phyloP scores from a whole-genome alignment of 1,284 basidiomycete genomes.

The Austroboletus niveus region DNA sequence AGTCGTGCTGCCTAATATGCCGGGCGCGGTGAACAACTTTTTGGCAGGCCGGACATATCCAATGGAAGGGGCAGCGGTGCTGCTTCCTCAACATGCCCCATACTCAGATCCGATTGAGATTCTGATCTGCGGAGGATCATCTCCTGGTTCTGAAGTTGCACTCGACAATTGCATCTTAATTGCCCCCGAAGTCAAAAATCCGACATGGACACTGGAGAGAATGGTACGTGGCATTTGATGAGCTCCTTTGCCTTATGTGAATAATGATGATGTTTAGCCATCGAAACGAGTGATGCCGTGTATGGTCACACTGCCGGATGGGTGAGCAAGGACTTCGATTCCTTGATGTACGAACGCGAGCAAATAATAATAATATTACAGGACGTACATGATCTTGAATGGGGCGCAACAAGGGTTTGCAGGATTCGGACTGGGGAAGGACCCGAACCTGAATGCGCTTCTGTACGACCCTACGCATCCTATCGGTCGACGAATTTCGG shows the following conservation, averaged over 20 bases:
- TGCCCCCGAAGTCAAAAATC: conserved; percentile 54
- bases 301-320: conserved; percentile 65
- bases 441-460: conserved; percentile 63
- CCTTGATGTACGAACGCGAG: not conserved
- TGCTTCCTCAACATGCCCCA: conserved; percentile 67
- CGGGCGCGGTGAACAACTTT: conserved; percentile 73
- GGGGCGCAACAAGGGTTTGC: conserved; percentile 65
- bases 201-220: conserved; percentile 66
- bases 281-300: conserved; percentile 74
- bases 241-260: not conserved
- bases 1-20: conserved; percentile 23
- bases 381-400: conserved; percentile 72
- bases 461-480: conserved; percentile 68
- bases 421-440: conserved; percentile 65
- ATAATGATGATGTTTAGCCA: conserved; percentile 43
- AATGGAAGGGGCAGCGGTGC: conserved; percentile 64
- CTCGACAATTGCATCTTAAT: conserved; percentile 72
- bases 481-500: conserved; percentile 60
- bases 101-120: conserved; percentile 70
- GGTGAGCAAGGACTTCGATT: conserved; percentile 11
- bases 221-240: conserved; percentile 49
- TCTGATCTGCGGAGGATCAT: conserved; percentile 77
- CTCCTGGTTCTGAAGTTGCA: conserved; percentile 49
- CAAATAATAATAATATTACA: conserved; percentile 28
- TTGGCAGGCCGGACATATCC: conserved; percentile 75